Evolutionary conservation across 225 moss, liverwort and hornwort genomes (phyloP), one percentile per base, ranked within the genome.

Genomic region (Bryoerythrophyllum caledonicum): DNA sequence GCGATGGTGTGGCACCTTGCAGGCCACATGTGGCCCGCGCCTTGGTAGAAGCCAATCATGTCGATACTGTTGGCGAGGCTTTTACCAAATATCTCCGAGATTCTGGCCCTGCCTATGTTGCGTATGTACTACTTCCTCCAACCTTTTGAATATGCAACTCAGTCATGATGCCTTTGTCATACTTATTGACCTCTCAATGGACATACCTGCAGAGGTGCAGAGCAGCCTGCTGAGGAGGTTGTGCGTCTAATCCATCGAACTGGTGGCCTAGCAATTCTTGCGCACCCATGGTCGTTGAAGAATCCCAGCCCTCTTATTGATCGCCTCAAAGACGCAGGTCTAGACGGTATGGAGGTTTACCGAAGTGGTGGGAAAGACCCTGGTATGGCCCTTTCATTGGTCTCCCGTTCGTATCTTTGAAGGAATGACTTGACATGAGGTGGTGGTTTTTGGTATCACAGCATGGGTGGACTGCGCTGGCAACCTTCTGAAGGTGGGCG

Each of bases 281-380:
- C 96, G 60, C 96, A 97, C 84, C 96, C 96, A 28, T 97, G 96
- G 96, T 71, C 86, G 13, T 73, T 97, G 81, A 97, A 94, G 71
- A 88, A 89, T 55, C 88, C 94, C 35, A 28, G 65, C 59, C 87
- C 90, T 60, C 58, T 97, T n/a, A 85, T 94, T 62, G 86, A 90
- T 65, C 88, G 88, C 65, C 71, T 97, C 48, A 86, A 85, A 75
- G 82, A 80, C 71, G 91, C 81, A 46, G 96, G 96, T 55, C 84
- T 97, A 54, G 83, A 94, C 75, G 96, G 87, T 40, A 86, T 97
- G 89, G 96, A 97, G 80, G 96, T 88, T 24, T 97, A 90, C 30
- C 87, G 80, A 81, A 87, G 87, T 61, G 68, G 66, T 84, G 96
- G 92, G 30, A 97, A 84, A 89, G 87, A 85, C 53, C 74, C 89